A percentile compares a stretch with the other conserved stretches of the same genome.
phyloP scores from a whole-genome alignment of 148 eudicot genomes.

The Rhododendron molle region DNA sequence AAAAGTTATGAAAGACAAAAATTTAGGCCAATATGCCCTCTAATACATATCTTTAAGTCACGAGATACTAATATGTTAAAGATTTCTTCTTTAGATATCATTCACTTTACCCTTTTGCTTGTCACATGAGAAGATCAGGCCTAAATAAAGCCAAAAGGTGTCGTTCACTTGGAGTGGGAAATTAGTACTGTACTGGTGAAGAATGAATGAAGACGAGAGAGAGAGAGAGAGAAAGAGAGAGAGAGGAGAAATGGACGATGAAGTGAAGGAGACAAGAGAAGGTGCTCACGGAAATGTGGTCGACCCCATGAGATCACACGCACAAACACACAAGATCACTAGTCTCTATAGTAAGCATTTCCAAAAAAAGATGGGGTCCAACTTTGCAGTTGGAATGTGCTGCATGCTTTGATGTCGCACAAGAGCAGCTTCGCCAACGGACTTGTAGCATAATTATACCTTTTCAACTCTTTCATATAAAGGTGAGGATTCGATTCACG shows the following conservation, averaged over 20 bases:
- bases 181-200: background rate
- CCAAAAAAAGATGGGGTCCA: background rate
- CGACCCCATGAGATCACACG: constrained; percentile 14
- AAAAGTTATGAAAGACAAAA: background rate
- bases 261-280: constrained; percentile 5
- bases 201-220: background rate
- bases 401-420: too few species aligned
- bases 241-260: background rate
- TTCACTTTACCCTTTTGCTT: background rate
- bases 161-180: constrained; percentile 1
- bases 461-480: too few species aligned
- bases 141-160: background rate
- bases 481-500: too few species aligned
- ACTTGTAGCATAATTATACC: too few species aligned
- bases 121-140: background rate
- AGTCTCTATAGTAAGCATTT: background rate
- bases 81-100: background rate
- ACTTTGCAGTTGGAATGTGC: background rate
- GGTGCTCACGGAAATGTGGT: constrained; percentile 20
- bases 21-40: background rate
- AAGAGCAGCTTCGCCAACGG: too few species aligned
- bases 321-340: background rate
- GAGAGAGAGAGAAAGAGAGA: background rate
- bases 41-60: background rate
- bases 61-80: background rate